Evolutionary conservation across 306 rosid genomes (phyloP).

Genomic region (Cicer chorassanicum): DNA sequence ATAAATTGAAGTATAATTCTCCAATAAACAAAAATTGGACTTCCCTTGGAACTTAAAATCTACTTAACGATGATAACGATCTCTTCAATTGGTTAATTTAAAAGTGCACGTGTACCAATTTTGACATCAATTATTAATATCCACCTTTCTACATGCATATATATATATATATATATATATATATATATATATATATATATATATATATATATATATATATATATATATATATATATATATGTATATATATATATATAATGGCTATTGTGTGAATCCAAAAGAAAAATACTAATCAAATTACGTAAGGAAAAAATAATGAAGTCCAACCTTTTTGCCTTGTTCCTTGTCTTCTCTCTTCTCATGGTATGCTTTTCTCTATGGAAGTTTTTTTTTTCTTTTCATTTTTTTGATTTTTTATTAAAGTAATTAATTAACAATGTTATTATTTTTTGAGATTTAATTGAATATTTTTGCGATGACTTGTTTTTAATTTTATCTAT

Average conservation of each 20-base stretch:
- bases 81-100: not conserved
- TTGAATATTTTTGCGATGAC: no score
- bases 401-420: not conserved
- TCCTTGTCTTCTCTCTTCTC: slow-evolving; percentile 50
- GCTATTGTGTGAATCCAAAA: slow-evolving; percentile 3
- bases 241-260: not conserved
- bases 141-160: not conserved
- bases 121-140: not conserved
- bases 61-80: not conserved
- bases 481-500: no score
- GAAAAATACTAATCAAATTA: not conserved
- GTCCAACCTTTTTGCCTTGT: slow-evolving; percentile 41
- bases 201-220: not conserved
- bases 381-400: no score
- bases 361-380: slow-evolving; percentile 11
- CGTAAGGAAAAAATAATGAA: slow-evolving; percentile 47
- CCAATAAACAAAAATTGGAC: not conserved
- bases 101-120: not conserved
- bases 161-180: not conserved
- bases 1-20: not conserved
- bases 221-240: not conserved
- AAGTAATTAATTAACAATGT: no score
- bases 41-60: not conserved
- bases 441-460: no score
- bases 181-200: not conserved